Percentiles rank a stretch among this genome's conserved stretches.
Conservation (phyloP, 1,284 basidiomycete genomes). For the Puccinia horiana region DNA sequence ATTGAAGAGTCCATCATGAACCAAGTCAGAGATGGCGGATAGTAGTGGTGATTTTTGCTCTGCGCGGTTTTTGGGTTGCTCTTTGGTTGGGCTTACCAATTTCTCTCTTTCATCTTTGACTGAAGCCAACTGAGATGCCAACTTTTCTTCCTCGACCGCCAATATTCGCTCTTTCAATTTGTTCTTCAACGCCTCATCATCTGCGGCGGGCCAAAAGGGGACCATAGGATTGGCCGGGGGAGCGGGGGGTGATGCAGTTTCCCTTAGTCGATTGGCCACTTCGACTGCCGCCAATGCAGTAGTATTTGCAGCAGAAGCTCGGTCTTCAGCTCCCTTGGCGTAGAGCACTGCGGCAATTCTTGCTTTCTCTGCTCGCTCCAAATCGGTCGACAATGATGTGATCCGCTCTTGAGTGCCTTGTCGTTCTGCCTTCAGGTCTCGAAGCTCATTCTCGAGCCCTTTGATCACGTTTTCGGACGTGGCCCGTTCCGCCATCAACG, state of each 20-base stretch:
- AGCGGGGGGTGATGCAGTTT: constrained; percentile 9
- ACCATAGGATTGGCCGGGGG: constrained; percentile 6
- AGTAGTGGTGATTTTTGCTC: not conserved
- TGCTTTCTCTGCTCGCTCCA: constrained; percentile 39
- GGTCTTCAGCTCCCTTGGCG: constrained; percentile 38
- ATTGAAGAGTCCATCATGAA: constrained; percentile 21
- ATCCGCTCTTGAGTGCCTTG: constrained; percentile 6
- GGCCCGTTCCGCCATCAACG: constrained; percentile 33
- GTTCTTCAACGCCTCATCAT: constrained; percentile 43
- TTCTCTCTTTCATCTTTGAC: constrained; percentile 45
- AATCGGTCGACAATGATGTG: not conserved
- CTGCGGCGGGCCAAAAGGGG: constrained; percentile 26
- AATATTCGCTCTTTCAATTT: constrained; percentile 45
- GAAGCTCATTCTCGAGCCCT: constrained; percentile 22
- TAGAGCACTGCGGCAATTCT: constrained; percentile 42
- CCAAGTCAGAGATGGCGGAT: constrained; percentile 13
- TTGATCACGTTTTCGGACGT: constrained; percentile 19
- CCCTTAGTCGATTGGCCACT: constrained; percentile 9
- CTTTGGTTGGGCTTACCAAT: constrained; percentile 24
- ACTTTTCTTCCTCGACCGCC: constrained; percentile 42
- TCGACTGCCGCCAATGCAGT: constrained; percentile 22
- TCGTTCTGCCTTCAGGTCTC: not conserved
- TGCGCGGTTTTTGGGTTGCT: not conserved
- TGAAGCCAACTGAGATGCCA: constrained; percentile 33
- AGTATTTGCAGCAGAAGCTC: constrained; percentile 20